Evolutionary conservation across 192 early-diverging fungal genomes (phyloP).

Genomic region (Umbelopsis isabellina): DNA sequence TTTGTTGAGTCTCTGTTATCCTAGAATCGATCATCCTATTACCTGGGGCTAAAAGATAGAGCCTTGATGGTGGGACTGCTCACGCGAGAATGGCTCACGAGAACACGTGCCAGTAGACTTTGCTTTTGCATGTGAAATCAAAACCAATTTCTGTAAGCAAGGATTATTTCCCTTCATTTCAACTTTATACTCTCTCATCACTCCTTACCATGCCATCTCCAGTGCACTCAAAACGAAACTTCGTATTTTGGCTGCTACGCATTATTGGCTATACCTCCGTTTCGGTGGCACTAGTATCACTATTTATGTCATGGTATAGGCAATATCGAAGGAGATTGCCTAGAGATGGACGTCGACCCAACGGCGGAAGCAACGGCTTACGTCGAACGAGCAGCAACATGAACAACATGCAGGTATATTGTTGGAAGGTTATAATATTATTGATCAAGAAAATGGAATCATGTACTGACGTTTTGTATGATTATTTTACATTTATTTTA

Average conservation of each 20-base stretch:
- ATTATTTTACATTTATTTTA: neutral
- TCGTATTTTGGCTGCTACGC: slow-evolving; percentile 33
- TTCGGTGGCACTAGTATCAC: slow-evolving; percentile 24
- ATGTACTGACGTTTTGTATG: neutral
- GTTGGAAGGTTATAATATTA: neutral
- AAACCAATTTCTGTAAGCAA: slow-evolving; percentile 7
- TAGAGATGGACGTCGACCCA: slow-evolving; percentile 4
- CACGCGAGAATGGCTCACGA: neutral
- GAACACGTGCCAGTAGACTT: neutral
- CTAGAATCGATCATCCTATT: no score
- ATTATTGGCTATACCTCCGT: slow-evolving; percentile 36
- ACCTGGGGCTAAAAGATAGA: no score
- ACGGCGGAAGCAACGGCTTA: neutral
- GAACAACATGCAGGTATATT: slow-evolving; percentile 16
- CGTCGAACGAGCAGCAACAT: neutral
- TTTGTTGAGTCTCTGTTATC: no score
- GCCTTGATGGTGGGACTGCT: no score
- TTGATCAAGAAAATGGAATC: no score
- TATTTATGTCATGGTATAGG: slow-evolving; percentile 29
- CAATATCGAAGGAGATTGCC: slow-evolving; percentile 18
- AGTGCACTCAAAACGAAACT: neutral
- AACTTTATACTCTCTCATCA: neutral
- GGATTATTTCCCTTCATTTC: neutral
- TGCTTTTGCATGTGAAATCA: slow-evolving; percentile 18
- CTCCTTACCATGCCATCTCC: slow-evolving; percentile 14